Conservation (phyloP, 495 filamentous ascomycete genomes). For the Choiromyces venosus region DNA sequence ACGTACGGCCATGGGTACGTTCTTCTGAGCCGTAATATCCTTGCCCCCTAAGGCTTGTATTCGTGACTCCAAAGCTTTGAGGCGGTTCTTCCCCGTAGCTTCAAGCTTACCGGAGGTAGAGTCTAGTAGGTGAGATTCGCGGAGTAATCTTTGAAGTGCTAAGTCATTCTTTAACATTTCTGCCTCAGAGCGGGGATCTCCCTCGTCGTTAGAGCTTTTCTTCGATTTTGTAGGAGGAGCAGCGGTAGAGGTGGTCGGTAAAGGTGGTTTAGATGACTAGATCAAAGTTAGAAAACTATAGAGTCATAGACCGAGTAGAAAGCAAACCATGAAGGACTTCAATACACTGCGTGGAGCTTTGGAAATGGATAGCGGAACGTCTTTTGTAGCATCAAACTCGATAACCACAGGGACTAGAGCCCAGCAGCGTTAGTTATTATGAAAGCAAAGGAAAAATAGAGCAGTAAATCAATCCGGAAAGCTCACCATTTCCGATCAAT, state of each 20-base stretch:
- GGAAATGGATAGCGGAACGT: conserved; percentile 7
- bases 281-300: conserved; percentile 23
- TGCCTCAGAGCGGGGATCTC: conserved; percentile 52
- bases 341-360: conserved; percentile 25
- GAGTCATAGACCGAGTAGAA: background rate
- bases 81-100: conserved; percentile 57
- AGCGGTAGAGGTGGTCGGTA: conserved; percentile 44
- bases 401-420: conserved; percentile 8
- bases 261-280: conserved; percentile 50
- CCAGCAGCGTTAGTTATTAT: background rate
- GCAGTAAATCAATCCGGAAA: background rate
- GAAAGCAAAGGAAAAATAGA: background rate
- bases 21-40: conserved; percentile 63
- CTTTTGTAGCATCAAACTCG: conserved; percentile 14
- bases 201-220: conserved; percentile 44
- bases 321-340: conserved; percentile 33
- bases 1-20: conserved; percentile 76
- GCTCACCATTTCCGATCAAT: background rate
- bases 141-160: conserved; percentile 77
- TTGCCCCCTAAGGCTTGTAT: conserved; percentile 76
- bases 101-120: conserved; percentile 54
- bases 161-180: conserved; percentile 83
- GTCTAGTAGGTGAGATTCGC: conserved; percentile 88
- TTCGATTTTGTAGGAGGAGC: conserved; percentile 42
- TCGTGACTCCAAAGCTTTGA: conserved; percentile 76